Conservation (phyloP, 345 rosid species). For the Heritiera fomes region DNA sequence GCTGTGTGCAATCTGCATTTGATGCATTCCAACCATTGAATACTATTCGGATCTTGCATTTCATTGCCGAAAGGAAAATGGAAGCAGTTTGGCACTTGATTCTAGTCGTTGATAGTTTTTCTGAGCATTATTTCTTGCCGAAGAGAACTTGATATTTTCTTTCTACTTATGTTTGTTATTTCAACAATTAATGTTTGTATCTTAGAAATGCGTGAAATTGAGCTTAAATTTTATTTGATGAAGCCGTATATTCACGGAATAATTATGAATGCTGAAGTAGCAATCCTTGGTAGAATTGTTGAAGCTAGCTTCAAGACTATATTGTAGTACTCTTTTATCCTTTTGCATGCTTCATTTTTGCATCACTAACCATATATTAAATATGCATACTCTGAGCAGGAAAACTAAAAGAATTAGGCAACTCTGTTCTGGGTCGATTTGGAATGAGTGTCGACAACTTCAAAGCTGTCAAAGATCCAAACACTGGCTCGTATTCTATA, state of each 20-base stretch:
- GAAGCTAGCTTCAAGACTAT: not conserved
- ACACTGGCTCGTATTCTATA: conserved; percentile 85
- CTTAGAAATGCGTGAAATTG: not conserved
- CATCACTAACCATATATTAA: not conserved
- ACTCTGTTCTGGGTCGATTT: conserved; percentile 75
- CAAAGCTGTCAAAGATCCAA: conserved; percentile 95
- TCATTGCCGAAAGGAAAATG: not conserved
- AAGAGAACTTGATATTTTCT: not conserved
- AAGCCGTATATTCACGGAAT: not conserved
- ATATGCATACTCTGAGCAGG: conserved; percentile 34
- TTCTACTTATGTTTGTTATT: not conserved
- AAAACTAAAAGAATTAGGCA: conserved; percentile 91
- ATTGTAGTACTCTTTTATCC: not conserved
- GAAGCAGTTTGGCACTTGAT: not conserved
- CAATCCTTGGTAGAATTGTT: not conserved
- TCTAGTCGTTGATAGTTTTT: not conserved
- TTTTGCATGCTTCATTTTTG: not conserved
- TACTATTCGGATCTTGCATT: not conserved
- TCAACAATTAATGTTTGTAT: not conserved
- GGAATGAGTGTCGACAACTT: conserved; percentile 95
- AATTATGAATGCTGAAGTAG: not conserved
- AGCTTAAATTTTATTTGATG: not conserved
- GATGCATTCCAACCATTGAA: not conserved
- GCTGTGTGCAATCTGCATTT: not conserved
- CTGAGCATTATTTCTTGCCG: not conserved